These are phyloP conservation scores for Arabis alpina DNA, from an alignment of 345 rosid species.

Conservation along the genomic window DNA sequence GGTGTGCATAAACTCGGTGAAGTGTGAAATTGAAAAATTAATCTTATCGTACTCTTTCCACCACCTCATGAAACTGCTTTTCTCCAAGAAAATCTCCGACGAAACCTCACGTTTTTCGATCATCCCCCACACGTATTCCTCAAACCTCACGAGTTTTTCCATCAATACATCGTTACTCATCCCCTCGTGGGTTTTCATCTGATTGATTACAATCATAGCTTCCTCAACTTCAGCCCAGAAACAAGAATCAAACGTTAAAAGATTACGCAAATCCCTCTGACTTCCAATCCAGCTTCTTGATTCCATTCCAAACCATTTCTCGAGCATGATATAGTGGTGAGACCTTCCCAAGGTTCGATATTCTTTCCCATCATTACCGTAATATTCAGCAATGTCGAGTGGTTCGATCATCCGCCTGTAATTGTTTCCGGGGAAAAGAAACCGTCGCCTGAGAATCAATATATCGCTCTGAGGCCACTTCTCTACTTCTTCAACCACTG, in stretches of 20 bases:
- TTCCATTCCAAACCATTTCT: constrained; percentile 50
- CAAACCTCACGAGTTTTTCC: constrained; percentile 15
- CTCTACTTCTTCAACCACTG: constrained; percentile 53
- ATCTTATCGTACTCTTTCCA: constrained; percentile 49
- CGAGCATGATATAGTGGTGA: constrained; percentile 50
- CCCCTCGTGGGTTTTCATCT: constrained; percentile 1
- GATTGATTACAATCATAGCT: too few relatives aligned
- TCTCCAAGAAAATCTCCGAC: not conserved
- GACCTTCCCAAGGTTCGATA: constrained; percentile 53
- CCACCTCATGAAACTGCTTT: constrained; percentile 76
- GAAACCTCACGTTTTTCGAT: constrained; percentile 47
- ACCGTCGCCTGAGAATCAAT: constrained; percentile 33
- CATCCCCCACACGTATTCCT: constrained; percentile 39
- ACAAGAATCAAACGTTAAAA: constrained; percentile 57
- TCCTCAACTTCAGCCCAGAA: constrained; percentile 18
- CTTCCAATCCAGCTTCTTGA: not conserved
- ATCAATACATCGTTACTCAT: not conserved
- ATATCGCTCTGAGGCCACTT: constrained; percentile 55
- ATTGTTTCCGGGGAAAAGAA: constrained; percentile 49
- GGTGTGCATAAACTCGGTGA: constrained; percentile 51
- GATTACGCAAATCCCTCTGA: constrained; percentile 21
- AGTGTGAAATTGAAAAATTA: constrained; percentile 30
- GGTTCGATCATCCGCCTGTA: too few relatives aligned
- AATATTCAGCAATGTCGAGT: constrained; percentile 56
- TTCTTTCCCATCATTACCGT: constrained; percentile 35